phyloP scores from a whole-genome alignment of 192 early-diverging fungal genomes.

The Dimargaris cristalligena region DNA sequence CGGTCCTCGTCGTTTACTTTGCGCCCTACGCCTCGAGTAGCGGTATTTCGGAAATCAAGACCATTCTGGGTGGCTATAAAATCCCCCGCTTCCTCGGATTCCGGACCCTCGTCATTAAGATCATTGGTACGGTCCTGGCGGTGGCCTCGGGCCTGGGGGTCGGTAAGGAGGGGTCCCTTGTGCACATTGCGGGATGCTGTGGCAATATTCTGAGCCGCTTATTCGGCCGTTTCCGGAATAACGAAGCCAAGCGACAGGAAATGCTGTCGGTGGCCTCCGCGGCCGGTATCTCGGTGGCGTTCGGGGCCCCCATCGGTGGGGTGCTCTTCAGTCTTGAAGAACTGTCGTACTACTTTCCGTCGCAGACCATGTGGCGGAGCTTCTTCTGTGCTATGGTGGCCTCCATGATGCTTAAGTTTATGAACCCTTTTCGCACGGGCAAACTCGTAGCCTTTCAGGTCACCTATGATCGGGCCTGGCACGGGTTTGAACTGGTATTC shows the following conservation, averaged over 20 bases:
- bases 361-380: conserved; percentile 86
- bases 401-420: conserved; percentile 67
- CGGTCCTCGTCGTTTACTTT: conserved; percentile 55
- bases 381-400: conserved; percentile 89
- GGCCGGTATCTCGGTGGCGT: conserved; percentile 93
- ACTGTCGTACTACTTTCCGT: conserved; percentile 60
- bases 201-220: conserved; percentile 71
- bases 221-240: conserved; percentile 61
- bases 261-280: conserved; percentile 77
- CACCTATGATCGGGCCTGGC: conserved; percentile 74
- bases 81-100: conserved; percentile 53
- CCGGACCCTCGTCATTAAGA: conserved; percentile 65
- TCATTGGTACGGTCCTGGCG: conserved; percentile 68
- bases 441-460: conserved; percentile 82
- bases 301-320: conserved; percentile 88
- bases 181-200: conserved; percentile 88
- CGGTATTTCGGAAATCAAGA: conserved; percentile 72
- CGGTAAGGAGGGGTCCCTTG: conserved; percentile 91
- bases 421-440: conserved; percentile 64
- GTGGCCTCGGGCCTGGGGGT: conserved; percentile 80
- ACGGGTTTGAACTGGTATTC: conserved; percentile 78
- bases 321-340: conserved; percentile 46
- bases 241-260: conserved; percentile 71
- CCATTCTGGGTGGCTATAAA: conserved; percentile 57
- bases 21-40: conserved; percentile 67